These are phyloP conservation scores for Tolypocladium capitatum DNA, from an alignment of 2,329 filamentous ascomycete genomes.

Conservation along the genomic window DNA sequence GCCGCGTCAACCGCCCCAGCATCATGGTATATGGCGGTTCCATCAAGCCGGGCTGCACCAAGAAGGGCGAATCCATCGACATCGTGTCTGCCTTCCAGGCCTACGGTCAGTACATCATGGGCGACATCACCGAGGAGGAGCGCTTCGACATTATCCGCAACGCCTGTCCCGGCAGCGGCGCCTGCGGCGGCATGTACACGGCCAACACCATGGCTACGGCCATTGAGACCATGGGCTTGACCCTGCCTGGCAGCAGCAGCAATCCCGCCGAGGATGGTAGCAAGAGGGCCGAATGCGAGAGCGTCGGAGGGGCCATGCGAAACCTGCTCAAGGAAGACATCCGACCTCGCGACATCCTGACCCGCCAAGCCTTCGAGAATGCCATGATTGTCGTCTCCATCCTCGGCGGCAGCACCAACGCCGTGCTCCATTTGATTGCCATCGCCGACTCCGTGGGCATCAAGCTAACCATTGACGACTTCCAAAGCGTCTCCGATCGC, in stretches of 20 bases:
- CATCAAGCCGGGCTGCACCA: conserved; percentile 81
- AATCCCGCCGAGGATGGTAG: conserved; percentile 61
- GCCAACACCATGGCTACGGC: conserved; percentile 89
- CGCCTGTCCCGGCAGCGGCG: conserved; percentile 56
- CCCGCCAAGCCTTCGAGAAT: conserved; percentile 68
- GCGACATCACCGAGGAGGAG: conserved; percentile 80
- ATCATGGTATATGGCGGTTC: conserved; percentile 97
- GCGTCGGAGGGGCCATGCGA: conserved; percentile 60
- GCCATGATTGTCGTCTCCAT: conserved; percentile 76
- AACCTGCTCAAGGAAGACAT: conserved; percentile 66
- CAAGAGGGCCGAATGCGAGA: conserved; percentile 62
- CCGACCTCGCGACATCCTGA: conserved; percentile 64
- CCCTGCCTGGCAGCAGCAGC: conserved; percentile 69
- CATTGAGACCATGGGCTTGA: conserved; percentile 82
- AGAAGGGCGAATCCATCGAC: conserved; percentile 65
- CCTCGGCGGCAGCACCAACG: conserved; percentile 75
- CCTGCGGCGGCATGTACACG: conserved; percentile 82
- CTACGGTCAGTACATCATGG: conserved; percentile 87
- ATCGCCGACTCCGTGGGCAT: conserved; percentile 72
- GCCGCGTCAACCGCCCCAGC: conserved; percentile 81
- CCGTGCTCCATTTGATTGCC: conserved; percentile 72
- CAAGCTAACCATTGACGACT: conserved; percentile 74
- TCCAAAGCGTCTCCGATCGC: conserved; percentile 68
- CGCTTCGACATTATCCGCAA: conserved; percentile 90
- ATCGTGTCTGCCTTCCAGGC: conserved; percentile 97